Base-by-base conservation (phyloP, 2,329 filamentous ascomycete species). In the Cladosporium colombiae region DNA sequence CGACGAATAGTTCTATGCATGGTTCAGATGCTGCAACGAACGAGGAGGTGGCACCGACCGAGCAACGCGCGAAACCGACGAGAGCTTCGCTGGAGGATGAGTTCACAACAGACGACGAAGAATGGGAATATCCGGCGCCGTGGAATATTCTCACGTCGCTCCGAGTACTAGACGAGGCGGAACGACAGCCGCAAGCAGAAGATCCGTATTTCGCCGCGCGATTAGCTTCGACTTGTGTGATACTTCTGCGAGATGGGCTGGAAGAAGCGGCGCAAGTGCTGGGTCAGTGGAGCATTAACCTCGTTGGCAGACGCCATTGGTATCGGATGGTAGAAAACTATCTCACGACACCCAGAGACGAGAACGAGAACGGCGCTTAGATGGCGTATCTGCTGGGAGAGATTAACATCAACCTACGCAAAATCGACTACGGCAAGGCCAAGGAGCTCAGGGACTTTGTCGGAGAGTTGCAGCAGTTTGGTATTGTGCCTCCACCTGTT, bases 211-310 rank as follows among this genome's bases (percentile, higher is more conserved):
- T 62, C 21, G 59, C 59, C 18, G 31, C 27, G 10, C 59, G 59
- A 1, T 31, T 62, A 16, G 59, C 59, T 2, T 29, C 59, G 6
- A 35, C 46, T 16, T 25, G 44, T 18, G 44, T 62, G 59, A 62
- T 52, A 31, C n/a, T 62, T 4, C 27, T 62, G 11, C 59, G 29
- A 21, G 44, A 62, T 8, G 46, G 21, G 5, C 14, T 31, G 29
- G 16, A 35, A 23, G 25, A n/a, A 7, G 44, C 50, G 18, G 59
- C 59, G 6, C 25, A n/a, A 16, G 21, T 14, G 14, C 59, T 62
- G 2, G 44, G 59, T 14, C 59, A 53, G 14, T 62, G 59, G 59
- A 62, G 59, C 59, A 49, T 62, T 14, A 14, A 62, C n/a, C n/a
- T 62, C 29, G 59, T 62, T 7, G 59, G 59, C n/a, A 52, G 50